Evolutionary conservation across 1,284 basidiomycete genomes (phyloP).

Genomic region (Phylloporus sp.): DNA sequence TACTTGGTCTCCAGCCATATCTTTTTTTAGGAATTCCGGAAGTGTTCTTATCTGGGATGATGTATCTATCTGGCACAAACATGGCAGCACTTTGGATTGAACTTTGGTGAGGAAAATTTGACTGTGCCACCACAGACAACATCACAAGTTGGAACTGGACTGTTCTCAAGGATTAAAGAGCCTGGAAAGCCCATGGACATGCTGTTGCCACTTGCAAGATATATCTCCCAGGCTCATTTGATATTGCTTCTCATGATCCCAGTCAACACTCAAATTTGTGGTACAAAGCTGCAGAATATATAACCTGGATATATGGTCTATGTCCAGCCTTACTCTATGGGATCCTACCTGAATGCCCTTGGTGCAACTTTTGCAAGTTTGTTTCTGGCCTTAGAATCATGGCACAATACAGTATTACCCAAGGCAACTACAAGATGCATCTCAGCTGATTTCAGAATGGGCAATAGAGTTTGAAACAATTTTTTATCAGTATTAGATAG

Average conservation of each 20-base stretch:
- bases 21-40: neutral
- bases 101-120: neutral
- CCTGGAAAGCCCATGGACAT: neutral
- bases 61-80: neutral
- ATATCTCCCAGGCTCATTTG: neutral
- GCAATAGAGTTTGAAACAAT: neutral
- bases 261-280: slow-evolving; percentile 1
- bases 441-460: neutral
- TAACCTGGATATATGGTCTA: neutral
- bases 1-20: neutral
- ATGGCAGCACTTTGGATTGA: neutral
- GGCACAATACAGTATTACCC: neutral
- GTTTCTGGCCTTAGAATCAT: neutral
- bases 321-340: neutral
- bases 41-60: neutral
- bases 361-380: neutral
- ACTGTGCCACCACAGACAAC: neutral
- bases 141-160: neutral
- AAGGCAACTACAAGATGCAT: neutral
- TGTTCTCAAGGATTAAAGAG: neutral
- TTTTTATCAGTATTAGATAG: neutral
- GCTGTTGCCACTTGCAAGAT: neutral
- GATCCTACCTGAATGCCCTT: neutral
- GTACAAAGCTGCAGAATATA: slow-evolving; percentile 4
- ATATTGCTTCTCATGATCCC: neutral